These are phyloP conservation scores for Coriolopsis trogii DNA, from an alignment of 1,284 basidiomycete genomes.

Conservation along the genomic window DNA sequence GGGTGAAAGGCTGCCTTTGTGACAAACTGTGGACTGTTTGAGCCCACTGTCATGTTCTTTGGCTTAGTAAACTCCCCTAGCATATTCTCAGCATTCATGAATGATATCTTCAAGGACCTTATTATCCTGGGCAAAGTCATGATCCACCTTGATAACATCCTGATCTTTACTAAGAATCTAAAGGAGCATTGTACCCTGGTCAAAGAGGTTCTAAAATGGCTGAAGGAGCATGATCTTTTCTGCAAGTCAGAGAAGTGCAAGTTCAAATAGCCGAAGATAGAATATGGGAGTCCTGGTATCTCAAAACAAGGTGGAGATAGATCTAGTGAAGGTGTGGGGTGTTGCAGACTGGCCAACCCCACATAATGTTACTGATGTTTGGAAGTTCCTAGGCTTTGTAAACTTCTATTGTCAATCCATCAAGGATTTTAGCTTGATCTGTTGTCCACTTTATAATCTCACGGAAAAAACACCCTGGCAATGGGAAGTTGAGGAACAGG, in stretches of 20 bases:
- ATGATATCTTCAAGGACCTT: slow-evolving; percentile 30
- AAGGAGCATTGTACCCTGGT: slow-evolving; percentile 22
- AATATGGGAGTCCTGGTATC: slow-evolving; percentile 9
- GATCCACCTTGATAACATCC: slow-evolving; percentile 31
- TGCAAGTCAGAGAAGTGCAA: slow-evolving; percentile 33
- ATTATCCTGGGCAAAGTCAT: slow-evolving; percentile 14
- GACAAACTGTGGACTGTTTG: slow-evolving; percentile 26
- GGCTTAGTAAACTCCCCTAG: slow-evolving; percentile 37
- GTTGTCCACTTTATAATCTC: not conserved
- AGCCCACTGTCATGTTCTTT: slow-evolving; percentile 37
- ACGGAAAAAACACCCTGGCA: not conserved
- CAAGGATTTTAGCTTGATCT: slow-evolving; percentile 29
- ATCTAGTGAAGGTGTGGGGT: no score
- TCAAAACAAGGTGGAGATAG: no score
- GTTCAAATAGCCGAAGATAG: slow-evolving; percentile 28
- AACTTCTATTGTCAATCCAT: slow-evolving; percentile 48
- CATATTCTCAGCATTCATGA: slow-evolving; percentile 30
- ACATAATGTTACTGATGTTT: slow-evolving; percentile 28
- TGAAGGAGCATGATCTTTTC: slow-evolving; percentile 25
- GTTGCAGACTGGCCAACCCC: no score
- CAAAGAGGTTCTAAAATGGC: slow-evolving; percentile 30
- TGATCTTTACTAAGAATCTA: slow-evolving; percentile 21
- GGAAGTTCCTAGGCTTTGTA: no score
- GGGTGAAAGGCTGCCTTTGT: slow-evolving; percentile 24
- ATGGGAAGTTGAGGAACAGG: not conserved